phyloP scores from a whole-genome alignment of 2,329 filamentous ascomycete genomes.

The Talaromyces sp. region DNA sequence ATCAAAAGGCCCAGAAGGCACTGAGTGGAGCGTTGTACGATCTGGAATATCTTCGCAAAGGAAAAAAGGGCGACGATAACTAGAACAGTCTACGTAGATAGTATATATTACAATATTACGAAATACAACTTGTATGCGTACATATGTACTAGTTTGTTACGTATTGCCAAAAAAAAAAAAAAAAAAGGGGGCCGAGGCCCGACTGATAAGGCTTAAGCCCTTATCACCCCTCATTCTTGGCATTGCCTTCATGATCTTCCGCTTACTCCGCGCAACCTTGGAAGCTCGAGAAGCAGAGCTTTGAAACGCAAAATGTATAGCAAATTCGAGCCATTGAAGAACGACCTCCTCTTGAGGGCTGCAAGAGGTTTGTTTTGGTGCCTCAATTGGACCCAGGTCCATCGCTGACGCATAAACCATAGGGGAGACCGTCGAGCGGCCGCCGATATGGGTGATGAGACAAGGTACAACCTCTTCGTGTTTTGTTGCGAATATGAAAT shows the following conservation, averaged over 20 bases:
- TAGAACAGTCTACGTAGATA: neutral
- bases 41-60: slow-evolving; percentile 47
- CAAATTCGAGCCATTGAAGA: slow-evolving; percentile 78
- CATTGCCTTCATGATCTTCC: neutral
- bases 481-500: slow-evolving; percentile 6
- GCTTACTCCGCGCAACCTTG: neutral
- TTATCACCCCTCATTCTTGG: slow-evolving; percentile 10
- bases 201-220: slow-evolving; percentile 9
- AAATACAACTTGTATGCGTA: neutral
- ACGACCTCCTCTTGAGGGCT: slow-evolving; percentile 85
- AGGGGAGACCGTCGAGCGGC: slow-evolving; percentile 87
- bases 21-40: slow-evolving; percentile 44
- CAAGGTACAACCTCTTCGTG: slow-evolving; percentile 60
- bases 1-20: slow-evolving; percentile 29
- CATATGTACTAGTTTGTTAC: too few relatives aligned
- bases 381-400: neutral
- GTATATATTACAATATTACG: neutral
- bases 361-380: slow-evolving; percentile 63
- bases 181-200: neutral
- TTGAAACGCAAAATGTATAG: slow-evolving; percentile 52
- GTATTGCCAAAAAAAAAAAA: too few relatives aligned
- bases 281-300: neutral
- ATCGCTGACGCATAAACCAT: slow-evolving; percentile 10
- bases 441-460: slow-evolving; percentile 98
- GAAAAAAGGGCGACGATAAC: slow-evolving; percentile 20